Evolutionary conservation across 2,329 filamentous ascomycete genomes (phyloP).

Genomic region (Fusarium sp.): DNA sequence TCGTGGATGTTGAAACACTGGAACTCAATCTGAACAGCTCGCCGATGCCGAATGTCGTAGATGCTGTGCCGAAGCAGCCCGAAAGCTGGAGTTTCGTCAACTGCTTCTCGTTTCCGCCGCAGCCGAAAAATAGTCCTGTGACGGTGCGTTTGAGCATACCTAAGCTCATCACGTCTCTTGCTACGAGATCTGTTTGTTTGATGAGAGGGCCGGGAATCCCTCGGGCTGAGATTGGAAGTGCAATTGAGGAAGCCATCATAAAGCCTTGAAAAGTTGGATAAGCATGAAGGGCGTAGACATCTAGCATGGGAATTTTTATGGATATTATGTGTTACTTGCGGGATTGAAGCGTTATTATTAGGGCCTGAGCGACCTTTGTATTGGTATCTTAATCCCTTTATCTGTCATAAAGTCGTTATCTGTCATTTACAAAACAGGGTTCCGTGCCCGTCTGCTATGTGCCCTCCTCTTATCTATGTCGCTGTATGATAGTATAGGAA

Average conservation of each 20-base stretch:
- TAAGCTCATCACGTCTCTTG: constrained; percentile 37
- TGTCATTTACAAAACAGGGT: constrained; percentile 30
- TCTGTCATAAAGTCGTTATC: constrained; percentile 45
- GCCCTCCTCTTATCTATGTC: constrained; percentile 6
- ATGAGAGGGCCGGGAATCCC: constrained; percentile 47
- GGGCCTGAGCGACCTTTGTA: constrained; percentile 31
- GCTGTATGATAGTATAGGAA: background rate
- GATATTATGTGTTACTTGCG: background rate
- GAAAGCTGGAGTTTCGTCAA: constrained; percentile 50
- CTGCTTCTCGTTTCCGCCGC: constrained; percentile 41
- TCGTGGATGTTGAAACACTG: constrained; percentile 44
- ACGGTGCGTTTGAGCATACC: constrained; percentile 40
- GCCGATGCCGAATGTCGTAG: constrained; percentile 7
- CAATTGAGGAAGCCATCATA: constrained; percentile 46
- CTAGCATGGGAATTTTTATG: background rate
- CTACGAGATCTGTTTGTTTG: constrained; percentile 39
- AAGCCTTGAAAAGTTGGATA: background rate
- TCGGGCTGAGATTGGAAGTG: constrained; percentile 44
- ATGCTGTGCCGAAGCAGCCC: constrained; percentile 30
- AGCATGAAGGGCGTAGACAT: background rate
- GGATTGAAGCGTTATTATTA: constrained; percentile 28
- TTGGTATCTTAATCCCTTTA: constrained; percentile 41
- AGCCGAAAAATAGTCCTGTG: constrained; percentile 26
- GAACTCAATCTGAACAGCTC: constrained; percentile 42
- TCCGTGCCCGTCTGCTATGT: constrained; percentile 4